phyloP scores from a whole-genome alignment of 2,329 filamentous ascomycete genomes.

The Tricladium varicosporioides region DNA sequence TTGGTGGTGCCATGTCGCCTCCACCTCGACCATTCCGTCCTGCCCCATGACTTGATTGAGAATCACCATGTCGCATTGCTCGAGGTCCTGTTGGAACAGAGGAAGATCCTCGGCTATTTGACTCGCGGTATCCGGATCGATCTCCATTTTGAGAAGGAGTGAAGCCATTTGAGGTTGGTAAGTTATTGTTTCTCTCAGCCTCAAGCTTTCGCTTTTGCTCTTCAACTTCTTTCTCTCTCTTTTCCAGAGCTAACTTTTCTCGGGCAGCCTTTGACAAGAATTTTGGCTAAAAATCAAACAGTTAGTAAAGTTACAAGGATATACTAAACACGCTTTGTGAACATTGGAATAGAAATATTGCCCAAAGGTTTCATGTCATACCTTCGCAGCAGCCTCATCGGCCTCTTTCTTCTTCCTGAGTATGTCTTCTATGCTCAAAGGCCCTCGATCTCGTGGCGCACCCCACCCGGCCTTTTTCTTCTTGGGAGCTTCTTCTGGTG shows the following conservation, averaged over 20 bases:
- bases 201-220: constrained; percentile 52
- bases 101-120: constrained; percentile 27
- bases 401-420: constrained; percentile 82
- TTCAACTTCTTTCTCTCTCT: constrained; percentile 69
- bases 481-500: constrained; percentile 40
- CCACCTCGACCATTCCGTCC: constrained; percentile 21
- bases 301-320: constrained; percentile 24
- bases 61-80: constrained; percentile 56
- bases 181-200: constrained; percentile 27
- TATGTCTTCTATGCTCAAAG: constrained; percentile 82
- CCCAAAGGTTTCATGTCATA: constrained; percentile 33
- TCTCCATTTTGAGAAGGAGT: constrained; percentile 24
- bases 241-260: constrained; percentile 76
- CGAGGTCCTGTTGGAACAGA: constrained; percentile 69
- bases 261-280: constrained; percentile 83
- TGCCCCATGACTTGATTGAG: constrained; percentile 44
- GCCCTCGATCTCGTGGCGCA: constrained; percentile 39
- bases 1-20: constrained; percentile 30
- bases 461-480: constrained; percentile 56
- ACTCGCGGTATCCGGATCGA: constrained; percentile 20
- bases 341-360: constrained; percentile 26
- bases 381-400: constrained; percentile 78
- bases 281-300: constrained; percentile 56
- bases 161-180: constrained; percentile 24
- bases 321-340: constrained; percentile 31